Conservation (phyloP, 306 rosid species). For the Prunus campanulata region DNA sequence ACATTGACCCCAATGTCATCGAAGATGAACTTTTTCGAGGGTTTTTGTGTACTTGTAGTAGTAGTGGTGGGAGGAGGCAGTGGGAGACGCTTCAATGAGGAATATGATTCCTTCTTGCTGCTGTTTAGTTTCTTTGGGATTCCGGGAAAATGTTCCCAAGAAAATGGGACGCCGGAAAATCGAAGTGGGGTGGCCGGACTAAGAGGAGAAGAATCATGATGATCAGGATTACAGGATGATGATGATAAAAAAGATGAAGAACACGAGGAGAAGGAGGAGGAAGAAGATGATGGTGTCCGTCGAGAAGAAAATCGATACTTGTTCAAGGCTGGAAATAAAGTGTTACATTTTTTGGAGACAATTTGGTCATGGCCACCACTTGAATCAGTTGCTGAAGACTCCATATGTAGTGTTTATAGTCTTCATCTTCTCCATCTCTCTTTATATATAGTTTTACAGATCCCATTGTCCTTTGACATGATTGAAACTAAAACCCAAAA, state of each 20-base stretch:
- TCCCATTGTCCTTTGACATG: not conserved
- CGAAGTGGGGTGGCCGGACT: constrained; percentile 48
- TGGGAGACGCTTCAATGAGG: constrained; percentile 51
- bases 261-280: constrained; percentile 36
- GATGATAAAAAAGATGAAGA: constrained; percentile 47
- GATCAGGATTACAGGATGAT: constrained; percentile 34
- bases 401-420: constrained; percentile 33
- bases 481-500: not conserved
- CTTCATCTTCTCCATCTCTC: not conserved
- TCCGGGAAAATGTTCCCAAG: constrained; percentile 97
- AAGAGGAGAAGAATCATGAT: constrained; percentile 25
- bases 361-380: constrained; percentile 18
- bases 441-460: constrained; percentile 16
- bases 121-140: constrained; percentile 74
- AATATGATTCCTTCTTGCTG: constrained; percentile 17
- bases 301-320: constrained; percentile 33
- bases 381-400: constrained; percentile 30
- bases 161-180: constrained; percentile 84
- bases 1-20: constrained; percentile 20
- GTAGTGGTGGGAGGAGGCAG: constrained; percentile 52
- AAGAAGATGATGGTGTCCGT: constrained; percentile 51
- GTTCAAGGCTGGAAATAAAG: constrained; percentile 18
- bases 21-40: constrained; percentile 32
- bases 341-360: constrained; percentile 35
- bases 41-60: not conserved